Evolutionary conservation across 495 filamentous ascomycete genomes (phyloP), one percentile per base, ranked within the genome.

Genomic region (Parathielavia appendiculata): DNA sequence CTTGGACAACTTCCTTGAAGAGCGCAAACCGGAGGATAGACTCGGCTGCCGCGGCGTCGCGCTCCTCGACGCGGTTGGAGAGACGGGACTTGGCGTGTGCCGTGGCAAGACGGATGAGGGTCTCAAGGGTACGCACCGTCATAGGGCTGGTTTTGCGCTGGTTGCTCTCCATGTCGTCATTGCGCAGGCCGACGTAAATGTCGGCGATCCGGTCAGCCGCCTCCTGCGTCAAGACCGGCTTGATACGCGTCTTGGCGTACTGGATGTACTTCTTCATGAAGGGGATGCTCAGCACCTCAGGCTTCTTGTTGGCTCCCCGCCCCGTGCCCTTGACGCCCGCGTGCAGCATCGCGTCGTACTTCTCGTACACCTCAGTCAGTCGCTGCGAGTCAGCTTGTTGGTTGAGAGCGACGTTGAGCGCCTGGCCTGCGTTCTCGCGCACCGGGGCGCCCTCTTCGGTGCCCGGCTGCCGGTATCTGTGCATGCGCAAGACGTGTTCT

Each of bases 221-320:
- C 30, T 90, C 91, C 68, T 92, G 92, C 16, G 95, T 96, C 56
- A 99, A 75, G 23, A 95, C 78, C 5, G 93, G 93, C 83, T 91
- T 92, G 65, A 96, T 81, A 69, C 93, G 78, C 30, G 84, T 86
- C 74, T 97, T 97, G 63, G 95, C 92, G 71, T 99, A 99, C 69
- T 99, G 93, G 58, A 99, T 91, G 71, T 97, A 99, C 74, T 99
- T 99, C 79, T 97, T 97, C 74, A 99, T 91, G 76, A 99, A 99
- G 1, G 92, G 91, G 57, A 99, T 96, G 73, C 89, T 93, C 56
- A 97, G 78, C n/a, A 99, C 90, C 70, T 97, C 91, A 38, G 86
- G 80, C 58, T 87, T 86, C 73, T 90, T 88, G 66, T 81, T 82
- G 10, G 81, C 67, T 19, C 87, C 87, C 26, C 91, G 86, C 20